A percentile compares a stretch with the other conserved stretches of the same genome.
Conservation (phyloP, 768 basidiomycete species). For the Xanthoconium stramineum region DNA sequence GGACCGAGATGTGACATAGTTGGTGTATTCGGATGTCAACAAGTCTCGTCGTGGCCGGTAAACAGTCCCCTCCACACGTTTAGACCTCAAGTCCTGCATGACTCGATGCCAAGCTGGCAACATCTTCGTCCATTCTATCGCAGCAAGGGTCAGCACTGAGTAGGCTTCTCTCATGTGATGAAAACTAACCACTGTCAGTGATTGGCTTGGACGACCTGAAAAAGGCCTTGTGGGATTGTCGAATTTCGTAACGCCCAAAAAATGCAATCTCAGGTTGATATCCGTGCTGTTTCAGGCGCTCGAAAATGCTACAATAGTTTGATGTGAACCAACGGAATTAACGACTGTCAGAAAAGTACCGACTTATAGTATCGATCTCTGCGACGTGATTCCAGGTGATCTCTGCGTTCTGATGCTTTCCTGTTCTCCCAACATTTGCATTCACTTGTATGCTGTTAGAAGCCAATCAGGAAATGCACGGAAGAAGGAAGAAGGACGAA, state of each 20-base stretch:
- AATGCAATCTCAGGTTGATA: conserved; percentile 1
- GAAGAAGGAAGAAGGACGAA: not conserved
- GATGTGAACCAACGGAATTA: not conserved
- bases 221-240: not conserved
- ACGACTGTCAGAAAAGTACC: not conserved
- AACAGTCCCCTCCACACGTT: not conserved
- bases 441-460: not conserved
- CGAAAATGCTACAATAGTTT: conserved; percentile 5
- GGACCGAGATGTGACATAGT: not conserved
- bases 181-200: conserved; percentile 4
- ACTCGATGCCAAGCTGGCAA: not conserved
- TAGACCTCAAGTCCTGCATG: not conserved
- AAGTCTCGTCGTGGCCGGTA: not conserved
- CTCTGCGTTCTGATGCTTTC: not conserved
- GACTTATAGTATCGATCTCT: not conserved
- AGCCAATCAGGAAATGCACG: not conserved
- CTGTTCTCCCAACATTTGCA: not conserved
- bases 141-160: not conserved
- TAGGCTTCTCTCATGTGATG: not conserved
- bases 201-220: conserved; percentile 10
- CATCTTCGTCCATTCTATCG: conserved; percentile 1
- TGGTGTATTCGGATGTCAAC: not conserved
- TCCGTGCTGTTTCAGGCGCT: conserved; percentile 6
- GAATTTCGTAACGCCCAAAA: not conserved
- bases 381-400: not conserved